phyloP scores from a whole-genome alignment of 116 monocot species.

The Papilionanthe hybrid region DNA sequence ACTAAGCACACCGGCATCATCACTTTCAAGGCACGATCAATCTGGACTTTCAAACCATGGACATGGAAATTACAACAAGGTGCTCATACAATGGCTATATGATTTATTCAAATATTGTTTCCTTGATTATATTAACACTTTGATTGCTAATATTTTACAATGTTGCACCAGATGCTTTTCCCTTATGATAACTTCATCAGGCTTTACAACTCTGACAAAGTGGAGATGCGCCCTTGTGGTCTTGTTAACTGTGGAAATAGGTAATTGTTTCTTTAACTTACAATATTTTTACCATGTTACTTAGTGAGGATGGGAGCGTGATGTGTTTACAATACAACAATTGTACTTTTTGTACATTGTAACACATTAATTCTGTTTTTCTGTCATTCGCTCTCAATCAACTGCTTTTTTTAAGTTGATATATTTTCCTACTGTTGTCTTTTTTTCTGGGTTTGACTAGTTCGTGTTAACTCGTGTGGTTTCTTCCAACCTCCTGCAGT shows the following conservation, averaged over 20 bases:
- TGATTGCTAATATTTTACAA: conserved; percentile 3
- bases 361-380: neutral
- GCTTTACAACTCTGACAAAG: conserved; percentile 40
- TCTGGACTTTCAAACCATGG: conserved; percentile 9
- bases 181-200: conserved; percentile 49
- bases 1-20: conserved; percentile 6
- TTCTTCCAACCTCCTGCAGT: neutral
- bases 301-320: neutral
- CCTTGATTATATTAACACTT: neutral
- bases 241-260: conserved; percentile 59
- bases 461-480: neutral
- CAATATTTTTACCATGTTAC: neutral
- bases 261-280: conserved; percentile 15
- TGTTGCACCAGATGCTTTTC: conserved; percentile 36
- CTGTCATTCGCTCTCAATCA: neutral
- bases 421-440: neutral
- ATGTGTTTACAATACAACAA: neutral
- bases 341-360: neutral
- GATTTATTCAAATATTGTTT: neutral
- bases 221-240: conserved; percentile 49
- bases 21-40: conserved; percentile 13
- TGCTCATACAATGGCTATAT: neutral
- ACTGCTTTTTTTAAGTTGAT: neutral
- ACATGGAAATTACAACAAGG: conserved; percentile 9
- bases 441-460: neutral